phyloP scores from a whole-genome alignment of 177 flowering plant genomes.

The Telopea speciosissima region DNA sequence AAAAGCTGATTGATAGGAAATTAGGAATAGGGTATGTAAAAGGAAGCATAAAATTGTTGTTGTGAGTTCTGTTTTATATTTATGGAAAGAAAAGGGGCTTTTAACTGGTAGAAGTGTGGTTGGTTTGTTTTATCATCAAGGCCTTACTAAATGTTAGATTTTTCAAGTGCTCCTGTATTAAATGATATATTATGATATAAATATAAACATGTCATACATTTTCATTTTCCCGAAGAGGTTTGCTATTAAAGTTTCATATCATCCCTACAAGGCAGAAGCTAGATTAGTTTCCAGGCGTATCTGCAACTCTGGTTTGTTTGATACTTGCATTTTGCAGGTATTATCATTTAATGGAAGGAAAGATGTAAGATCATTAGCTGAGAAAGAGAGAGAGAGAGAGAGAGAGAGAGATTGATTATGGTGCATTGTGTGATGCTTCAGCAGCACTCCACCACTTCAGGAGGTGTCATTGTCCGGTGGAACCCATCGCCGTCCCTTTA shows the following conservation, averaged over 20 bases:
- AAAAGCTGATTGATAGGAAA: conserved; percentile 4
- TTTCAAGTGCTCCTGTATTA: background rate
- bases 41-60: background rate
- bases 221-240: too few species aligned
- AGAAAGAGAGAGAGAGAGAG: too few species aligned
- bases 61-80: background rate
- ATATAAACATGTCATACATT: background rate
- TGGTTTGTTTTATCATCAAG: background rate
- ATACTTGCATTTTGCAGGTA: background rate
- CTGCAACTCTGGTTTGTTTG: background rate
- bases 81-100: background rate
- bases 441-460: too few species aligned
- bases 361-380: too few species aligned
- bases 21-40: background rate
- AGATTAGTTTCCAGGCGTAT: background rate
- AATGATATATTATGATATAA: background rate
- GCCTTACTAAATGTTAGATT: background rate
- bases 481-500: too few species aligned
- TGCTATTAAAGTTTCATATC: too few species aligned
- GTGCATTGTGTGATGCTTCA: too few species aligned
- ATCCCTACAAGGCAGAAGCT: background rate
- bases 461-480: too few species aligned
- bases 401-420: too few species aligned
- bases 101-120: too few species aligned
- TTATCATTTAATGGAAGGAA: too few species aligned